Percentiles rank a stretch among this genome's conserved stretches.
These are phyloP conservation scores for Cephalotrichum gorgonifer DNA, from an alignment of 2,329 filamentous ascomycete species.

Conservation along the genomic window DNA sequence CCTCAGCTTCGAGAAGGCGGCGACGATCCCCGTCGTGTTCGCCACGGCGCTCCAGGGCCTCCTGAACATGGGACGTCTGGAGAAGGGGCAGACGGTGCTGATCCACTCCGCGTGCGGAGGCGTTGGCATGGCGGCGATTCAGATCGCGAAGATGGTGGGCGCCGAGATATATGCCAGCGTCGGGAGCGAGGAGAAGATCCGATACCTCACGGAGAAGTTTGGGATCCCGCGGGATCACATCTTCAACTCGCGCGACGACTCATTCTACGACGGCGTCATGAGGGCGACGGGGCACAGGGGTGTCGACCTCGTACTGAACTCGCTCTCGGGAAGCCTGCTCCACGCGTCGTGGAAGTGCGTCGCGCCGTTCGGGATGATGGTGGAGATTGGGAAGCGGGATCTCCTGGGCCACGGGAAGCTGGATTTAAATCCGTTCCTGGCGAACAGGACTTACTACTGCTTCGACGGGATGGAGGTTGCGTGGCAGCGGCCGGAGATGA, in stretches of 20 bases:
- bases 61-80: conserved; percentile 24
- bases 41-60: conserved; percentile 29
- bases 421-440: conserved; percentile 32
- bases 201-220: conserved; percentile 24
- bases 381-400: conserved; percentile 32
- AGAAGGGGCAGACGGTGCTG: conserved; percentile 25
- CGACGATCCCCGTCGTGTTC: conserved; percentile 28
- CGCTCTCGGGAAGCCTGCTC: conserved; percentile 29
- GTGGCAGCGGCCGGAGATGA: background rate
- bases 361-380: conserved; percentile 31
- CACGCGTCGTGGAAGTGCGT: conserved; percentile 32
- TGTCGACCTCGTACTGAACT: conserved; percentile 59
- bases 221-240: conserved; percentile 22
- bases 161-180: conserved; percentile 33
- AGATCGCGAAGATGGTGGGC: conserved; percentile 24
- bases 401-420: conserved; percentile 24
- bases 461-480: conserved; percentile 14
- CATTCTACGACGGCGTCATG: conserved; percentile 13
- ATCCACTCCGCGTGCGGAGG: conserved; percentile 27
- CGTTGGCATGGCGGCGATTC: conserved; percentile 28
- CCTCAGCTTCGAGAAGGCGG: conserved; percentile 25
- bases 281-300: conserved; percentile 34
- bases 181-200: conserved; percentile 25
- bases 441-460: conserved; percentile 27
- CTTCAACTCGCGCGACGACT: conserved; percentile 14